Base-by-base conservation (phyloP, 805 yeast species). In the Ogataea saltuana region DNA sequence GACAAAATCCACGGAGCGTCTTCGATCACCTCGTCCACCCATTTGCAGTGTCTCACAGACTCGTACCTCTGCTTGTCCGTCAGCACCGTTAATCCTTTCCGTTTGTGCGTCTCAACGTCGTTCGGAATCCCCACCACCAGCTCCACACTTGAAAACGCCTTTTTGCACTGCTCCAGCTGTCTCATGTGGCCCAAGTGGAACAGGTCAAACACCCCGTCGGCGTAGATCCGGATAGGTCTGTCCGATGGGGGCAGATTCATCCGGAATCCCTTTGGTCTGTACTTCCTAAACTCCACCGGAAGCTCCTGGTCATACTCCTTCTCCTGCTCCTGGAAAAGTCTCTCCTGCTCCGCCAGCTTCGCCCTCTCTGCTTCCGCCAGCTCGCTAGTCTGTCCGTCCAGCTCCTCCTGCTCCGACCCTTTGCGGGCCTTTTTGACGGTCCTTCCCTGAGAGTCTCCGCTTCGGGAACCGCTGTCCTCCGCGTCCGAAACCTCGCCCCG, bases 121-220 rank as follows among this genome's bases (percentile, higher is more conserved):
- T 85, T 81, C 12, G 98, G 97, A 16, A 91, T 76, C 35, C 99
- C 99, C 56, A 91, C 88, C 20, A 93, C 89, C 57, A 93, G 73
- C 44, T 79, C 75, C 23, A 86, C 96, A 55, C 88, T 88, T 10
- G 87, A 85, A 49, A 93, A 81, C 12, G 96, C 79, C 63, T 91
- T 90, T 58, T 93, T 91, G 55, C 98, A 91, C 68, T 93, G 99
- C 61, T 93, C 98, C 55, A 93, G 73, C 65, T 93, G 99, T 60
- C 89, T 81, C 99, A 93, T 93, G 63, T 93, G 99, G 18, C 99
- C 99, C 59, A 93, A 64, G 66, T 93, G 99, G 69, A 93, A 93
- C 49, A 93, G 70, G 67, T 93, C 99, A 70, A 93, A 93, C 15
- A 93, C 97, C 41, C 99, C 99, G 67, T 93, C 99, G 5, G 99